A percentile compares a stretch with the other conserved stretches of the same genome.
These are phyloP conservation scores for Lactarius hengduanensis DNA, from an alignment of 768 basidiomycete species.

Conservation along the genomic window DNA sequence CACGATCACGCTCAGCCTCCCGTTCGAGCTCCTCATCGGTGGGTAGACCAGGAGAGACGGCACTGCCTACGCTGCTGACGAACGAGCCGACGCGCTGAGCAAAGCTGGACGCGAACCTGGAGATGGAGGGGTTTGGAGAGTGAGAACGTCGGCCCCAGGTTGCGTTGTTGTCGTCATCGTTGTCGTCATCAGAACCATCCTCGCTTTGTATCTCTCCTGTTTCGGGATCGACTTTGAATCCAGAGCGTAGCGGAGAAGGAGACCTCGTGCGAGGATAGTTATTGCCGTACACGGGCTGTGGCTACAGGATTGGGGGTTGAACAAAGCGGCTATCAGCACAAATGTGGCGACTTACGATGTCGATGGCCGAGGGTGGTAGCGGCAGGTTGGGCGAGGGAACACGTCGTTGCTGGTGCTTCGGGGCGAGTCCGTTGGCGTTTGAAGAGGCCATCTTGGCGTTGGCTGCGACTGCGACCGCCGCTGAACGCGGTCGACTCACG, in stretches of 20 bases:
- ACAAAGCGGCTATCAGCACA: constrained; percentile 19
- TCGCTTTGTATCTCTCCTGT: constrained; percentile 44
- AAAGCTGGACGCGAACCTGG: constrained; percentile 69
- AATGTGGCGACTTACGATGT: constrained; percentile 37
- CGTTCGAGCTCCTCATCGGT: constrained; percentile 81
- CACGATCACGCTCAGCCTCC: constrained; percentile 74
- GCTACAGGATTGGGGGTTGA: constrained; percentile 34
- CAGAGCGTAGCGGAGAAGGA: constrained; percentile 71
- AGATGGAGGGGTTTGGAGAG: constrained; percentile 68
- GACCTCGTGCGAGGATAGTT: constrained; percentile 47
- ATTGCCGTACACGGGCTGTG: constrained; percentile 44
- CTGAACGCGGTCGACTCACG: constrained; percentile 5
- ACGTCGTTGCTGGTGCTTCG: constrained; percentile 38
- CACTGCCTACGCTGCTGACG: constrained; percentile 48
- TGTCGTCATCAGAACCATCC: constrained; percentile 49
- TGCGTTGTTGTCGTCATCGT: constrained; percentile 43
- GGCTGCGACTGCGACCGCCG: not conserved
- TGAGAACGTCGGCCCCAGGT: constrained; percentile 49
- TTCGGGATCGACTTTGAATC: constrained; percentile 52
- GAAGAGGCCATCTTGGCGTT: constrained; percentile 33
- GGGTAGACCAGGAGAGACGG: constrained; percentile 43
- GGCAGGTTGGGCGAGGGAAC: constrained; percentile 40
- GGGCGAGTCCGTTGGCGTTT: constrained; percentile 33
- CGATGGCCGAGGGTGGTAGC: constrained; percentile 39
- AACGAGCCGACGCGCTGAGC: constrained; percentile 73